Evolutionary conservation across 2,329 filamentous ascomycete species (phyloP).

Genomic region (Talaromyces sp.): DNA sequence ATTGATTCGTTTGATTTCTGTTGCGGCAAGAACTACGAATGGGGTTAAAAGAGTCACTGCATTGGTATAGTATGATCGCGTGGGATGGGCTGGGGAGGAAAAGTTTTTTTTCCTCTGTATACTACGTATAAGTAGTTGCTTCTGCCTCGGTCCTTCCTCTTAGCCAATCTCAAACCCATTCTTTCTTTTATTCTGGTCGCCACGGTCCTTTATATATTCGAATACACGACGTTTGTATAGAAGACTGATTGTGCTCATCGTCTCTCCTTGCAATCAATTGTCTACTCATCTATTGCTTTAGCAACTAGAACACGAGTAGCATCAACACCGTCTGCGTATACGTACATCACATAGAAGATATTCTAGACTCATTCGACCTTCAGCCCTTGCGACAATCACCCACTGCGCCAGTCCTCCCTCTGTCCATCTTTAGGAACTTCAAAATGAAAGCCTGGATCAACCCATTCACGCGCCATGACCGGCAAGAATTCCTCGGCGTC

Average conservation of each 20-base stretch:
- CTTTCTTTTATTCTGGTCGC: not conserved
- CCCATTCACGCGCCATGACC: constrained; percentile 51
- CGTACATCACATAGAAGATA: not conserved
- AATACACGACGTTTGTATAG: constrained; percentile 1
- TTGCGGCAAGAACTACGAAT: not conserved
- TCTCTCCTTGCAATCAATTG: not conserved
- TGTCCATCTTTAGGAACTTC: not conserved
- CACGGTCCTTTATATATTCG: not conserved
- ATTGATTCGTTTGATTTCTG: not conserved
- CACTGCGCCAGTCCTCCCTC: constrained; percentile 2
- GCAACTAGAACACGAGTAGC: not conserved
- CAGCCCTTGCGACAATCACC: not conserved
- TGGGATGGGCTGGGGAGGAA: not conserved
- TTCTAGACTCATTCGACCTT: not conserved
- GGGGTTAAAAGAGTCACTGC: not conserved
- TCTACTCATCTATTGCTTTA: not conserved
- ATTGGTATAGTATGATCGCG: not conserved
- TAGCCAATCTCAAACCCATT: not conserved
- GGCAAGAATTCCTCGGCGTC: constrained; percentile 48
- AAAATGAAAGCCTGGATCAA: constrained; percentile 24
- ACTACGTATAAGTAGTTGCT: not conserved
- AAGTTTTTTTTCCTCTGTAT: not conserved
- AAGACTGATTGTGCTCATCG: not conserved
- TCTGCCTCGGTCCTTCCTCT: not conserved
- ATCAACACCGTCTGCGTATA: constrained; percentile 1